A percentile compares a stretch with the other conserved stretches of the same genome.
Evolutionary conservation across 805 yeast genomes (phyloP).

Genomic region (Candida coleopterorum): DNA sequence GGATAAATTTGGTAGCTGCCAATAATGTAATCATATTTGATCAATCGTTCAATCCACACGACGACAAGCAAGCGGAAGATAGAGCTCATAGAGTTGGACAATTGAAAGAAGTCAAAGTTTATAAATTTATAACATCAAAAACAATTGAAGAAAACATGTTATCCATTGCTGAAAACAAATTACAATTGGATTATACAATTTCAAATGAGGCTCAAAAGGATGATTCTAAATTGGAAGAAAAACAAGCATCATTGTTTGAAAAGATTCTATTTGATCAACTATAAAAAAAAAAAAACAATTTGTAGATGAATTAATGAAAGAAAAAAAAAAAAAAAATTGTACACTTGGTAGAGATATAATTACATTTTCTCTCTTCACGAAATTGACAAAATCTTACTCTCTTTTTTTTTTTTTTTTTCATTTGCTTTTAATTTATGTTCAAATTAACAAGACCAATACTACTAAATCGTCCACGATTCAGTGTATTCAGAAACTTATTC

Average conservation of each 20-base stretch:
- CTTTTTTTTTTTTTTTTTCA: not conserved
- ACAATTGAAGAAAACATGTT: slow-evolving; percentile 89
- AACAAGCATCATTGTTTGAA: slow-evolving; percentile 50
- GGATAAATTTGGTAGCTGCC: slow-evolving; percentile 94
- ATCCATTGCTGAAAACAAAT: slow-evolving; percentile 81
- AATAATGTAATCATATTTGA: slow-evolving; percentile 88
- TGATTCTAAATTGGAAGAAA: slow-evolving; percentile 45
- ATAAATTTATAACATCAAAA: slow-evolving; percentile 63
- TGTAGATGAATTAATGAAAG: not conserved
- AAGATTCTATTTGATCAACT: slow-evolving; percentile 32
- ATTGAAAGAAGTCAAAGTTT: slow-evolving; percentile 74
- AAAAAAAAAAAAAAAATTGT: too few relatives aligned
- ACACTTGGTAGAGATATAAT: too few relatives aligned
- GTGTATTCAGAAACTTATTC: slow-evolving; percentile 33
- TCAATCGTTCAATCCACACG: slow-evolving; percentile 96
- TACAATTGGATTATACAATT: slow-evolving; percentile 74
- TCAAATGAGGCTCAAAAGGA: slow-evolving; percentile 24
- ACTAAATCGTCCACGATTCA: not conserved
- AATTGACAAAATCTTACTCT: not conserved
- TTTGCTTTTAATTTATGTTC: not conserved
- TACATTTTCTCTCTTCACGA: too few relatives aligned
- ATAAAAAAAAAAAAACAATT: not conserved
- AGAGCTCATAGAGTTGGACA: slow-evolving; percentile 98
- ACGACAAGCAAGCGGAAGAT: slow-evolving; percentile 97
- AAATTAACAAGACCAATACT: slow-evolving; percentile 2